These are phyloP conservation scores for Otatea glauca DNA, from an alignment of 176 grass and related monocot species.

Conservation along the genomic window DNA sequence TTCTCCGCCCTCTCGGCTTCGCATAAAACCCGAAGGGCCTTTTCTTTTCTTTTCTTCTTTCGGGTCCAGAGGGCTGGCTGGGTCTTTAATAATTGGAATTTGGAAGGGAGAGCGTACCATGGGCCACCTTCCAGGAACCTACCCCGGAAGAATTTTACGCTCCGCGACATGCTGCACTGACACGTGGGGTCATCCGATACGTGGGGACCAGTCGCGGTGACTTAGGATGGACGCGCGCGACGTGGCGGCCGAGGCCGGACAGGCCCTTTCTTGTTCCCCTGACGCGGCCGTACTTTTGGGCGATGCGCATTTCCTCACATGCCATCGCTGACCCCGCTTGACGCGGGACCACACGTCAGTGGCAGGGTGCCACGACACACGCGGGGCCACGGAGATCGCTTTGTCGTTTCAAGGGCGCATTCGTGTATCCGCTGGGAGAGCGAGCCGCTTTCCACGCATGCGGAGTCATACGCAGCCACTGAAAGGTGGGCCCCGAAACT, in stretches of 20 bases:
- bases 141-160: too few relatives aligned
- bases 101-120: neutral
- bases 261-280: slow-evolving; percentile 37
- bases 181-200: neutral
- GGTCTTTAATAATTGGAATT: slow-evolving; percentile 54
- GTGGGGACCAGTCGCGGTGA: neutral
- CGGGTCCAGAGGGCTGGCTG: neutral
- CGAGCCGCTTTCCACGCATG: neutral
- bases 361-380: neutral
- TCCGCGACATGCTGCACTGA: neutral
- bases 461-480: neutral
- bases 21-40: slow-evolving; percentile 40
- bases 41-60: slow-evolving; percentile 12
- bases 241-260: neutral
- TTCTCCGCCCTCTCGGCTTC: neutral
- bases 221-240: neutral
- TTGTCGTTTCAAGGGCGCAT: slow-evolving; percentile 27
- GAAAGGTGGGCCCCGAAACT: neutral
- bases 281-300: slow-evolving; percentile 44
- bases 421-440: neutral
- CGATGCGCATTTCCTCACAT: too few relatives aligned
- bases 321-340: too few relatives aligned
- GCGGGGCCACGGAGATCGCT: slow-evolving; percentile 13
- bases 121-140: neutral
- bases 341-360: slow-evolving; percentile 40